Conservation (phyloP, 1,139 yeast genomes). For the Candida frijolesensis region DNA sequence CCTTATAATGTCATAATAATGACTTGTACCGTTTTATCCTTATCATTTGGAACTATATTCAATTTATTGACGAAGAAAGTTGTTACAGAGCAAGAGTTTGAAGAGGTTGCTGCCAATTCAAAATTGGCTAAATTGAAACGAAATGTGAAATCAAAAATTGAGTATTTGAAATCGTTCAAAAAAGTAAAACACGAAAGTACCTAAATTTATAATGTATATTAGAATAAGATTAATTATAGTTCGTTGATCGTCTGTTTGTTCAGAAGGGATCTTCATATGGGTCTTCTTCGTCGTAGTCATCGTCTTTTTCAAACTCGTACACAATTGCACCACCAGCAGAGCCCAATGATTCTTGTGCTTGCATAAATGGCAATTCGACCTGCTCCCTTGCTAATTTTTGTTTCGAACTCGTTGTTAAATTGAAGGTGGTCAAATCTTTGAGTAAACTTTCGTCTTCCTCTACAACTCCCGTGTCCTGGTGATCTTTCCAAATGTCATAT, state of each 20-base stretch:
- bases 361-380: constrained; percentile 85
- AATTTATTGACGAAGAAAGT: constrained; percentile 76
- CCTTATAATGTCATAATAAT: constrained; percentile 96
- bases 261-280: constrained; percentile 95
- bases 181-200: background rate
- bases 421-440: constrained; percentile 83
- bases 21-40: constrained; percentile 91
- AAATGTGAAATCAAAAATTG: constrained; percentile 11
- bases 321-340: constrained; percentile 87
- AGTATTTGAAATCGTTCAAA: constrained; percentile 4
- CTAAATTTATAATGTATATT: background rate
- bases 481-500: constrained; percentile 41
- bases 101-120: constrained; percentile 31
- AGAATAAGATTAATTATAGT: background rate
- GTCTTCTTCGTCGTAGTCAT: constrained; percentile 96
- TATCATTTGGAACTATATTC: constrained; percentile 85
- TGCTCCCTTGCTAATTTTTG: constrained; percentile 80
- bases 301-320: constrained; percentile 80
- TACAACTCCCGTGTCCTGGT: constrained; percentile 25
- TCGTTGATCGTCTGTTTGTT: background rate
- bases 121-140: constrained; percentile 26
- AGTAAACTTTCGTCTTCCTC: constrained; percentile 49
- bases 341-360: constrained; percentile 78
- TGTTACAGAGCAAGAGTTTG: constrained; percentile 78
- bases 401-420: constrained; percentile 69